Base-by-base conservation (phyloP, 1,139 yeast species). In the Geotrichum reessii region DNA sequence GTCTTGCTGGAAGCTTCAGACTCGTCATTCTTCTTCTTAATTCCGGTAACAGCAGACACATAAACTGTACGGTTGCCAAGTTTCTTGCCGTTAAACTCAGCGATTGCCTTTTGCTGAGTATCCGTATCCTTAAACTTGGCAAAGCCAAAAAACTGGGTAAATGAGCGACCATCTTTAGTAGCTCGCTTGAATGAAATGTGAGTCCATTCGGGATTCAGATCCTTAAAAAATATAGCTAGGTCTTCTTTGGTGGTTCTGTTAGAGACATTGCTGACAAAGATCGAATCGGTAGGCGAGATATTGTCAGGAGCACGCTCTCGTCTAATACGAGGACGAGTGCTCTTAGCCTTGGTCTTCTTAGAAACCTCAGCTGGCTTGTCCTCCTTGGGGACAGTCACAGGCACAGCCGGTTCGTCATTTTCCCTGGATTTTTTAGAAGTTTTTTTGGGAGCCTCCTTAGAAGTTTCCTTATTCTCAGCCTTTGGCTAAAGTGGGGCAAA, bases 241-340 rank as follows among this genome's bases (percentile, higher is more conserved):
- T 68, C 68, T 21, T 69, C 75, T 24, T 64, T 63, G 21, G 73
- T 69, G 49, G 70, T 63, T 22, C 65, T 69, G 28, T 66, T 71
- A 46, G 80, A 76, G 56, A 84, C 72, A 44, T 76, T 78, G 6
- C 79, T 73, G 52, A 85, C 78, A 65, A 78, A 84, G 17, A 85
- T 72, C 1, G 87, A 81, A 62, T 81, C 61, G 14, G 52, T 27
- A 12, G 56, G 57, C 24, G 61, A 58, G 52, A 58, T 55, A 49
- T 54, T 55, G 5, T 54, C 69, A 21, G 65, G 62, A n/a, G 61
- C 62, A 31, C 65, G 61, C 37, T 56, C 59, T 27, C 59, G 57
- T 50, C 60, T 54, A 52, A 57, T 54, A 31, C 54, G 53, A 22
- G 50, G 47, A 24, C 47, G 44, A 28, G 21, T 44, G 25, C 49